Conservation (phyloP, 1,139 yeast genomes). For the Zhuliangozyma blackwelliae region DNA sequence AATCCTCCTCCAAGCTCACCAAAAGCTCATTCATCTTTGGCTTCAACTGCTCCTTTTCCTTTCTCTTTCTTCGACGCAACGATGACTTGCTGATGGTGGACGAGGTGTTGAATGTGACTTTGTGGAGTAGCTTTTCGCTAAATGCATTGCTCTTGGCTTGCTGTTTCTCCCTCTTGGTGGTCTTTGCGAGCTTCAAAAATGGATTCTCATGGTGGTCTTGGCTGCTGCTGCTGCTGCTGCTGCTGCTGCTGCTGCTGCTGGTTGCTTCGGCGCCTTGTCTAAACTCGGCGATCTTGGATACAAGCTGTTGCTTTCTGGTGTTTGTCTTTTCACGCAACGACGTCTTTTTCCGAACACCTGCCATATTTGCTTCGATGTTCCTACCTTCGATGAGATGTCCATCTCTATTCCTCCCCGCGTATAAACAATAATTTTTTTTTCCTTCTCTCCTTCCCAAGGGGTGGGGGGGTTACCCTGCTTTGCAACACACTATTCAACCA, state of each 20-base stretch:
- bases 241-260: background rate
- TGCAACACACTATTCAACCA: too few species aligned
- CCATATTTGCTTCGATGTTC: too few species aligned
- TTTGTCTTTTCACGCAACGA: slow-evolving; percentile 32
- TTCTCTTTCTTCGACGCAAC: slow-evolving; percentile 60
- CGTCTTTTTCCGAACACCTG: slow-evolving; percentile 33
- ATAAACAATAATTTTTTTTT: too few species aligned
- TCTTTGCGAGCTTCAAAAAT: slow-evolving; percentile 49
- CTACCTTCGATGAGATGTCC: slow-evolving; percentile 13
- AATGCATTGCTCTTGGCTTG: slow-evolving; percentile 27
- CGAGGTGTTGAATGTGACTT: slow-evolving; percentile 30
- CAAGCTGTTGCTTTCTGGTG: slow-evolving; percentile 15
- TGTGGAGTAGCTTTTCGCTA: slow-evolving; percentile 23
- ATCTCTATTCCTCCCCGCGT: too few species aligned
- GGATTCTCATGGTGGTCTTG: slow-evolving; percentile 41
- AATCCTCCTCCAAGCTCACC: slow-evolving; percentile 36
- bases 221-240: background rate
- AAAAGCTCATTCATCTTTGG: slow-evolving; percentile 66
- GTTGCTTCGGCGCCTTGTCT: slow-evolving; percentile 15
- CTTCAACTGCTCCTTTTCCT: slow-evolving; percentile 55
- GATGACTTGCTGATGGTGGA: slow-evolving; percentile 60
- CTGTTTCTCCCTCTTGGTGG: slow-evolving; percentile 53
- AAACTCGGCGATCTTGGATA: slow-evolving; percentile 26
- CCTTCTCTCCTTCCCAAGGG: too few species aligned
- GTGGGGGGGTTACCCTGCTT: too few species aligned